Evolutionary conservation across 73 alveolate genomes (phyloP).

Genomic region (Paramecium octaurelia): DNA sequence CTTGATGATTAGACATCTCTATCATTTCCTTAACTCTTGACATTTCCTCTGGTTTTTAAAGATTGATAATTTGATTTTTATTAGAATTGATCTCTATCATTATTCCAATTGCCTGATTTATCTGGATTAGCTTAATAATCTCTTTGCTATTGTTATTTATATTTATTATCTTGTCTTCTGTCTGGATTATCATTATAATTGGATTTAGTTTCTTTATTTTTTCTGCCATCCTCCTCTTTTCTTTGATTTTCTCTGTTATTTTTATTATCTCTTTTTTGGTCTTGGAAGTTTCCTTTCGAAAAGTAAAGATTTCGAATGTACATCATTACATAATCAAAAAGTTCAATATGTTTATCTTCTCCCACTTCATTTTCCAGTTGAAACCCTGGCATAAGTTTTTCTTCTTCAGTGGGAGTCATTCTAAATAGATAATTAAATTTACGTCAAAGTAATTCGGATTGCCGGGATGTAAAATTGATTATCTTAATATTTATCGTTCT

Average conservation of each 20-base stretch:
- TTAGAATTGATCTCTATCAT: constrained; percentile 1
- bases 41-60: neutral
- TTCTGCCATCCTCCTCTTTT: neutral
- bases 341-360: neutral
- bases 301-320: neutral
- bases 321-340: constrained; percentile 28
- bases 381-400: neutral
- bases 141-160: neutral
- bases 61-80: neutral
- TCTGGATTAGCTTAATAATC: neutral
- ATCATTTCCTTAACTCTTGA: neutral
- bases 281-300: neutral
- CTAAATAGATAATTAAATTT: neutral
- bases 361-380: neutral
- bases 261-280: neutral
- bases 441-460: neutral
- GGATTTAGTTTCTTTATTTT: neutral
- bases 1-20: neutral
- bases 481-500: neutral
- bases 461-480: neutral
- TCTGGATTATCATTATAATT: neutral
- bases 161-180: neutral
- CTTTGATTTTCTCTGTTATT: neutral
- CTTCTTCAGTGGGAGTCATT: neutral
- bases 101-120: neutral